Evolutionary conservation across 371 early-diverging fungal species (phyloP).

Genomic region (Batrachochytrium dendrobatidis): DNA sequence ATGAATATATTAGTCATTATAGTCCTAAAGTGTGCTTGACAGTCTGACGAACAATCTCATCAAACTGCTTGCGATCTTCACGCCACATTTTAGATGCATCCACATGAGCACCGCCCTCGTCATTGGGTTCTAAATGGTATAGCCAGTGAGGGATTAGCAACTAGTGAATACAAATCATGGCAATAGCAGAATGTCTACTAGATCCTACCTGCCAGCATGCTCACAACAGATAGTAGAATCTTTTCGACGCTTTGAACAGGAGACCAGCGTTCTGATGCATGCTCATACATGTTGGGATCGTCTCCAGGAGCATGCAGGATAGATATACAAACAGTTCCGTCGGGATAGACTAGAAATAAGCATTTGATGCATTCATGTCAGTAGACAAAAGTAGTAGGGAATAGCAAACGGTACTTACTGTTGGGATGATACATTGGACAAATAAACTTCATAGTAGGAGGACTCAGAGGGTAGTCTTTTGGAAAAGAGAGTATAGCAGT

Average conservation of each 20-base stretch:
- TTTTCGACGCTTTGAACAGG: conserved; percentile 97
- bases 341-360: conserved; percentile 65
- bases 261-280: conserved; percentile 58
- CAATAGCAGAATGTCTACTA: background rate
- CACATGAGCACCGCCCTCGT: conserved; percentile 96
- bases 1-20: no score
- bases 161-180: background rate
- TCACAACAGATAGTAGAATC: conserved; percentile 89
- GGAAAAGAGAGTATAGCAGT: conserved; percentile 52
- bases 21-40: conserved; percentile 65
- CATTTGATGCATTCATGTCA: background rate
- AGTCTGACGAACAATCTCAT: conserved; percentile 69
- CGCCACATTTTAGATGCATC: conserved; percentile 96
- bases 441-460: conserved; percentile 61
- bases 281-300: conserved; percentile 82
- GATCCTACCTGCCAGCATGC: conserved; percentile 75
- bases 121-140: conserved; percentile 81
- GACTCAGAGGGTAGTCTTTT: conserved; percentile 55
- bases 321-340: conserved; percentile 98
- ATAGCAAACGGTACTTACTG: conserved; percentile 41
- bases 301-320: conserved; percentile 99
- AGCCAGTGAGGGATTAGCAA: background rate
- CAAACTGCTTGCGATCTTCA: conserved; percentile 70
- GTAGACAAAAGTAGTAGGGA: conserved; percentile 31
- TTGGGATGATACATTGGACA: conserved; percentile 94